A percentile compares a stretch with the other conserved stretches of the same genome.
Conservation (phyloP, 176 grass and related monocot genomes). For the Pontederia crassipes region DNA sequence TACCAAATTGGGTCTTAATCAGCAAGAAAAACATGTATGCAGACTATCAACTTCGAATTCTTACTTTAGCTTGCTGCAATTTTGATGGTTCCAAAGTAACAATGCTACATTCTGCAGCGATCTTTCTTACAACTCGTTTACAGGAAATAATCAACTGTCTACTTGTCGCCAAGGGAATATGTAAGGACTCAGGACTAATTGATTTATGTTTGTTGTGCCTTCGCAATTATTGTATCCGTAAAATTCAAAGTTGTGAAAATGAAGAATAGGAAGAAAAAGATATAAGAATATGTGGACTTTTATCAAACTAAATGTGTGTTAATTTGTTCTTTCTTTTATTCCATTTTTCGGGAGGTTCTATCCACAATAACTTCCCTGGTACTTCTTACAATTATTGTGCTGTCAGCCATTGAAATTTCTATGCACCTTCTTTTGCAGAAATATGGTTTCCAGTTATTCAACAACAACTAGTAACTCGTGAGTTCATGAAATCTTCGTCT, state of each 20-base stretch:
- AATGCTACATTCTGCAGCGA: background rate
- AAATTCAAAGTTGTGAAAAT: no score
- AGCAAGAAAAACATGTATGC: background rate
- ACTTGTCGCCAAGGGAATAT: background rate
- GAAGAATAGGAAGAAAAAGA: no score
- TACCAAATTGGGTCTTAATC: constrained; percentile 5
- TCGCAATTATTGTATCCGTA: no score
- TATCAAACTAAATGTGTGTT: no score
- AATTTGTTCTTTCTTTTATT: no score
- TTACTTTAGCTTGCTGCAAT: background rate
- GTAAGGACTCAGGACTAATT: background rate
- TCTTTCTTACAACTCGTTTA: constrained; percentile 17
- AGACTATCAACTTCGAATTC: background rate
- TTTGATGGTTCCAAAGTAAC: background rate
- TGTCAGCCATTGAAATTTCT: no score
- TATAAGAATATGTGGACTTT: no score
- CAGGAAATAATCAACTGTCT: background rate
- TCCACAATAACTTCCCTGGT: no score
- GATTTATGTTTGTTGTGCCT: no score
- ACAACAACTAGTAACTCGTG: background rate
- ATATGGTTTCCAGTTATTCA: constrained; percentile 15
- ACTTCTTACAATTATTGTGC: no score
- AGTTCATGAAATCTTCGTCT: background rate
- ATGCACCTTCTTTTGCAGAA: background rate
- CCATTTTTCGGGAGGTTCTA: no score